Evolutionary conservation across 1,284 basidiomycete genomes (phyloP).

Genomic region (Lignosus rhinocerotis): DNA sequence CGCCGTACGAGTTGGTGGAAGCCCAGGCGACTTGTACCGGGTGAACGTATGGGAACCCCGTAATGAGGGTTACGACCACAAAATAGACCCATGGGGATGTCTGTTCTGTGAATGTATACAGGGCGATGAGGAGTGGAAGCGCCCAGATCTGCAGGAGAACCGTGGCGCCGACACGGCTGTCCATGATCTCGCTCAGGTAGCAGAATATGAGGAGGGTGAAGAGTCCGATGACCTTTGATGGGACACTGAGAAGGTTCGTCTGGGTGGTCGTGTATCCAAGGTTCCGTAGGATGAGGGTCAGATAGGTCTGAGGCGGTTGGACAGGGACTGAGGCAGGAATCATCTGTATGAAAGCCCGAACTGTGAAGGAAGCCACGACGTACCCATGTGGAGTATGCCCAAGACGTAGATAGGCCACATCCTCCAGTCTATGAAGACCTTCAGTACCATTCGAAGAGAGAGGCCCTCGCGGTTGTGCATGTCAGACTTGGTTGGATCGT

Average conservation of each 20-base stretch:
- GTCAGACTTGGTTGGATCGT: slow-evolving; percentile 70
- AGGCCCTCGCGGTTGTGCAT: slow-evolving; percentile 83
- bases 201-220: slow-evolving; percentile 46
- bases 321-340: slow-evolving; percentile 46
- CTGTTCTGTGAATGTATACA: slow-evolving; percentile 51
- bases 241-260: slow-evolving; percentile 64
- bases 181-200: slow-evolving; percentile 54
- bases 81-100: slow-evolving; percentile 65
- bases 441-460: slow-evolving; percentile 51
- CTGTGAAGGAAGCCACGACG: slow-evolving; percentile 37
- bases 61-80: slow-evolving; percentile 53
- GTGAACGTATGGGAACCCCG: slow-evolving; percentile 50
- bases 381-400: slow-evolving; percentile 40
- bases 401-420: slow-evolving; percentile 73
- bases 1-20: slow-evolving; percentile 60
- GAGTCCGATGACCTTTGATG: slow-evolving; percentile 40
- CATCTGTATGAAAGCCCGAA: slow-evolving; percentile 42
- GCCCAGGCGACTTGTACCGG: slow-evolving; percentile 60
- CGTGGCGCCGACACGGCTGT: slow-evolving; percentile 53
- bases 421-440: slow-evolving; percentile 60
- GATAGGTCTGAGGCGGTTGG: slow-evolving; percentile 52
- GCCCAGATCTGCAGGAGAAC: slow-evolving; percentile 63
- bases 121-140: slow-evolving; percentile 56
- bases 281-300: slow-evolving; percentile 60
- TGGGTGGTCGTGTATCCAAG: slow-evolving; percentile 64